Evolutionary conservation across 208 protist genomes (phyloP).

Genomic region (Endotrypanum monterogeii): DNA sequence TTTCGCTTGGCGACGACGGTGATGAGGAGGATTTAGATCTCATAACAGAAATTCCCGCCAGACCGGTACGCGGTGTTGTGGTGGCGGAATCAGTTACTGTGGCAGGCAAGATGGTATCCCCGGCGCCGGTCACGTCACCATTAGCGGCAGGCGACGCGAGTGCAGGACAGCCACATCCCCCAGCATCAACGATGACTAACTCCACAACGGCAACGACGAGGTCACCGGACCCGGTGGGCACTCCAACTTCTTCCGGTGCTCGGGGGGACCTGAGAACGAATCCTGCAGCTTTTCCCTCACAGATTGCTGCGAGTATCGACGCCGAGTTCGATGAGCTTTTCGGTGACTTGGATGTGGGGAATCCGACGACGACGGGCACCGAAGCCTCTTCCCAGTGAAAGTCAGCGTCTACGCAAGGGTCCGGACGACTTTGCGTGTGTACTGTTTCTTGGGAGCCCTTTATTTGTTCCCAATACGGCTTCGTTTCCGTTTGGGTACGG

Average conservation of each 20-base stretch:
- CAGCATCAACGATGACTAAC: not conserved
- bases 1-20: conserved; percentile 57
- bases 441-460: too few relatives aligned
- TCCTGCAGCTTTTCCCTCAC: conserved; percentile 9
- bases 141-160: not conserved
- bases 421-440: not conserved
- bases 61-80: conserved; percentile 16
- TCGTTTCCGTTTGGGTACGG: too few relatives aligned
- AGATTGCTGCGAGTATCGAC: conserved; percentile 47
- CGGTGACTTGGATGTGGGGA: conserved; percentile 27
- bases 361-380: conserved; percentile 1
- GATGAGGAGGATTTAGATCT: conserved; percentile 77
- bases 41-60: conserved; percentile 54
- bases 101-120: not conserved
- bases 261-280: not conserved
- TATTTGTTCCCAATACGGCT: too few relatives aligned
- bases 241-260: conserved; percentile 8
- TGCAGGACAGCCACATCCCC: not conserved
- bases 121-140: not conserved
- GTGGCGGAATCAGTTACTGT: conserved; percentile 5
- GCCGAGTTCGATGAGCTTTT: conserved; percentile 81
- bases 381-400: conserved; percentile 5
- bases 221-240: conserved; percentile 4
- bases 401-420: not conserved
- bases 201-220: not conserved